phyloP scores from a whole-genome alignment of 2,329 filamentous ascomycete species.

The Colletotrichum orchidophilum region DNA sequence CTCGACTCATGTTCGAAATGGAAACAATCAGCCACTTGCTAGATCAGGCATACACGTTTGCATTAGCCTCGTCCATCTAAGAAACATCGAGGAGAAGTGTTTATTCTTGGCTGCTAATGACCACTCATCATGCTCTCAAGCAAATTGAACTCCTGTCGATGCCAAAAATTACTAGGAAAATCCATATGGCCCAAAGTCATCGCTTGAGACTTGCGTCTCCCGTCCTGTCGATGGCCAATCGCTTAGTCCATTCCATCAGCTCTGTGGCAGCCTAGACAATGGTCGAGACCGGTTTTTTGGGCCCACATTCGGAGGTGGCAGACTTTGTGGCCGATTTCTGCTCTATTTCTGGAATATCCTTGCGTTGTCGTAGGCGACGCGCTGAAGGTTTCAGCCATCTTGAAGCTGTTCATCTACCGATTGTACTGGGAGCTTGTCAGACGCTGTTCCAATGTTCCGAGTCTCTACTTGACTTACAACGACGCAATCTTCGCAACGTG shows the following conservation, averaged over 20 bases:
- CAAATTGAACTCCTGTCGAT: neutral
- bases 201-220: neutral
- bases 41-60: neutral
- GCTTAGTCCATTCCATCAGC: neutral
- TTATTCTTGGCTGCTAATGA: conserved; percentile 12
- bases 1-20: neutral
- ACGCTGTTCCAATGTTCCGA: no score
- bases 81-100: neutral
- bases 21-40: neutral
- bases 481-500: conserved; percentile 28
- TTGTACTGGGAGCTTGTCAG: conserved; percentile 20
- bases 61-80: no score
- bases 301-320: neutral
- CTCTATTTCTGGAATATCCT: neutral
- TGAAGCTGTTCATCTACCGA: neutral
- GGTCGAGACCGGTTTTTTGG: neutral
- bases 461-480: conserved; percentile 2
- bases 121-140: neutral
- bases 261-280: neutral
- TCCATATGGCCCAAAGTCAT: neutral
- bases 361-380: neutral
- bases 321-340: neutral
- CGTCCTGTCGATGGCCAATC: neutral
- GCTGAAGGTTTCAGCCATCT: neutral
- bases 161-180: neutral